Evolutionary conservation across 2,329 filamentous ascomycete genomes (phyloP), one percentile per base, ranked within the genome.

Genomic region (Penicillium sp.): DNA sequence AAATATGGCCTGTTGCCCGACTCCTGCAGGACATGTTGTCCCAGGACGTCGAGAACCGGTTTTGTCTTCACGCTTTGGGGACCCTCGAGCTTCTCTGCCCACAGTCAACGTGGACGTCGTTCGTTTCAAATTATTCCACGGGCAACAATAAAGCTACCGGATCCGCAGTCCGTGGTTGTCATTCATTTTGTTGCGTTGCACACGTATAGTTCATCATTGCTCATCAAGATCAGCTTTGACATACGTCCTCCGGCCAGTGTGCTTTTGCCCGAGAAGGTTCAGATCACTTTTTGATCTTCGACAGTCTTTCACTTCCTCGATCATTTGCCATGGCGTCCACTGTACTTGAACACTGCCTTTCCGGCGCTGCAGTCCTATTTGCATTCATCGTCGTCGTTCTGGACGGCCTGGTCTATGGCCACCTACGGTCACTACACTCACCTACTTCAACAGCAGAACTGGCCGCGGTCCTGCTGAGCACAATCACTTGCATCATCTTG

Each of bases 331-430:
- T 37, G 42, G 58, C 58, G 53, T 55, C 50, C 40, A 47, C 47
- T 43, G 50, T 39, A 32, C 40, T 50, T 8, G 37, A 49, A 29
- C 65, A 61, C 46, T 45, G 54, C n/a, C 38, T 67, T 39, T 64
- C 61, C 41, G 56, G 48, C 25, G 50, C 50, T 18, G 56, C 63
- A 6, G 40, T 64, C 9, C 33, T 59, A 27, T 55, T 50, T 29
- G 61, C 60, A 7, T 46, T 62, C 18, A 54, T 64, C 37, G 50
- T 53, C 12, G 64, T 61, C 5, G 46, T 68, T 32, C 48, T 67
- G 26, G 57, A 66, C 52, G 62, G 61, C 34, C 39, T 68, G 28
- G 63, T 54, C 13, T 62, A 59, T 45, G 59, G 54, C 3, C 52
- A 49, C 13, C 57, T 59, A 47, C 55, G 52, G 43, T 50, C 52